Evolutionary conservation across 345 rosid genomes (phyloP), one percentile per base, ranked within the genome.

Genomic region (Balakata baccata): DNA sequence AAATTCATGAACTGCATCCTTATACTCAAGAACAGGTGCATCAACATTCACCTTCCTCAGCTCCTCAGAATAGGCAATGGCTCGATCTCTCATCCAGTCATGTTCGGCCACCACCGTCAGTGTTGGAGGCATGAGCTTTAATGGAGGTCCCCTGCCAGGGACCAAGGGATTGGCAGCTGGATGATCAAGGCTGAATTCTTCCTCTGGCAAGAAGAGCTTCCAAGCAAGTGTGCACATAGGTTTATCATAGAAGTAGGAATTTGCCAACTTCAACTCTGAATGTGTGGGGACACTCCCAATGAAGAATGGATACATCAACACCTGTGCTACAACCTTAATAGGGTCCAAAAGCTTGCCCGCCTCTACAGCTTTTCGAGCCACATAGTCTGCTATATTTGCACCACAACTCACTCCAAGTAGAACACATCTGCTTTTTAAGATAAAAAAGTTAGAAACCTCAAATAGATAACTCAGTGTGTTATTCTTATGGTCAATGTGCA

Each of bases 31-130:
- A 51, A 94, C 91, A 7, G 97, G 97, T 43, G 97, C 90, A 74
- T 92, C 93, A 0, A 92, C 97, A 52, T 92, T 90, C 49, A 90
- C 95, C 79, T 92, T 94, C 23, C 97, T 81, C 20, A 94, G 84
- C 74, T 87, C 97, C 81, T 94, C 97, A 0, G 97, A 89, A 86
- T 92, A 94, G 58, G 95, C 92, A n/a, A 94, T 89, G 78, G 93
- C 98, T 60, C 93, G 86, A 66, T 94, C 98, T 79, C 92, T 89
- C 98, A 92, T 94, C 95, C 97, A 94, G 82, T 92, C 98, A 34
- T 88, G 97, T 79, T 94, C 97, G 34, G 97, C 98, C 8, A 94
- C 93, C 52, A 94, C 85, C 18, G 97, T 94, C 60, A 94, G 86
- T 43, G 98, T 94, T 5, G 98, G 98, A 8, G 97, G 98, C 95